These are phyloP conservation scores for Euphorbia neoarborescens DNA, from an alignment of 441 rosid species.

Conservation along the genomic window DNA sequence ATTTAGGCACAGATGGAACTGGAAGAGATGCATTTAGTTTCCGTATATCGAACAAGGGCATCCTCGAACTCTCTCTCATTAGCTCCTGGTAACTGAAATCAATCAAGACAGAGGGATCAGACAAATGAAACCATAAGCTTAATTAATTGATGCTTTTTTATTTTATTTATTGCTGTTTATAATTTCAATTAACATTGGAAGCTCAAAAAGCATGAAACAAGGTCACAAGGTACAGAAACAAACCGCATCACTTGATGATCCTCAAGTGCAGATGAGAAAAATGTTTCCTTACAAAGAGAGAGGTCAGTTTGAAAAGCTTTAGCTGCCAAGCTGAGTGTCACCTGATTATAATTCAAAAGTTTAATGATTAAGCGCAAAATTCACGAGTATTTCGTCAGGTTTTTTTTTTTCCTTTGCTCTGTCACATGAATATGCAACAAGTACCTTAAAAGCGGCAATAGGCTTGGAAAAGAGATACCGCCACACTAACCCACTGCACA, in stretches of 20 bases:
- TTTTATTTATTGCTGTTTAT: not conserved
- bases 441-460: constrained; percentile 73
- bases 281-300: constrained; percentile 75
- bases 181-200: constrained; percentile 8
- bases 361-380: not conserved
- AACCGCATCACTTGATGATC: constrained; percentile 63
- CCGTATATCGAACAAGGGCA: constrained; percentile 73
- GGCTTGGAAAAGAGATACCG: constrained; percentile 87
- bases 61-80: constrained; percentile 70
- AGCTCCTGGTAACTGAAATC: constrained; percentile 64
- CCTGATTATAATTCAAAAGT: constrained; percentile 35
- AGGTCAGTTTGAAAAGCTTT: constrained; percentile 76
- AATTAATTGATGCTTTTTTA: not conserved
- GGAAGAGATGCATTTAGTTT: constrained; percentile 84
- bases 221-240: constrained; percentile 17
- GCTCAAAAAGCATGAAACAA: not conserved
- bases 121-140: not conserved
- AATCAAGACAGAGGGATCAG: not conserved
- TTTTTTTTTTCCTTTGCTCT: too few species aligned
- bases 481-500: constrained; percentile 67
- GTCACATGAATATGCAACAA: constrained; percentile 16
- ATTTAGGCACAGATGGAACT: constrained; percentile 48
- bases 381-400: not conserved
- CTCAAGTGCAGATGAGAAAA: constrained; percentile 69
- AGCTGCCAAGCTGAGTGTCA: constrained; percentile 78